Base-by-base conservation (phyloP, 2,329 filamentous ascomycete species). In the Blastomyces gilchristii region DNA sequence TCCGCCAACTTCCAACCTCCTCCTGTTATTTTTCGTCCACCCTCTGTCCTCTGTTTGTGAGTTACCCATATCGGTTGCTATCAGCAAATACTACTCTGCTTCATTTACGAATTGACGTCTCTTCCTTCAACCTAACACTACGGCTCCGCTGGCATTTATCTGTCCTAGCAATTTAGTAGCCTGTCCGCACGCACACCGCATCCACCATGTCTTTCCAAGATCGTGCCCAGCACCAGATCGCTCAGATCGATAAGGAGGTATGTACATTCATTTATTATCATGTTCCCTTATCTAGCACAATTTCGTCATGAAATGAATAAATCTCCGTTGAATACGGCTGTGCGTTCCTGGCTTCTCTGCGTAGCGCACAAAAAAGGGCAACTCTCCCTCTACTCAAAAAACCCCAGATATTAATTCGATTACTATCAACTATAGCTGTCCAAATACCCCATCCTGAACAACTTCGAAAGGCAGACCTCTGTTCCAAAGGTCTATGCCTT, bases 201-300 rank as follows among this genome's bases (percentile, higher is more conserved):
- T 41, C 57, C 47, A 64, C 41, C 41, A 67, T 66, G 67, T 68
- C 66, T 54, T 81, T 85, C 77, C 83, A 86, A 75, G 83, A 86
- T 71, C 80, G 81, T 75, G 82, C 82, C 70, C 82, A 85, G 77
- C 81, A 86, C 75, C 80, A 84, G 69, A 81, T 87, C 70, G 83
- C 83, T 69, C 83, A 86, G 79, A 83, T 87, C 73, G 85, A 87
- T 79, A 87, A 87, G 78, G 83, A 85, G 82, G 84, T 86, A 74
- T 69, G 80, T 74, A 64, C 67, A 43, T 65, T 68, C 65, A 63
- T 68, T 65, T 14, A 49, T 49, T 49, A 12, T 39, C 16, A 43
- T 43, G 16, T 60, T 11, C 11, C 25, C 12, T 31, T 14, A 43
- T 18, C 16, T 53, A 34, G 25, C 11, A 34, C 50, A 34, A 16